These are phyloP conservation scores for Metarhizium rileyi DNA, from an alignment of 2,329 filamentous ascomycete species.

Conservation along the genomic window DNA sequence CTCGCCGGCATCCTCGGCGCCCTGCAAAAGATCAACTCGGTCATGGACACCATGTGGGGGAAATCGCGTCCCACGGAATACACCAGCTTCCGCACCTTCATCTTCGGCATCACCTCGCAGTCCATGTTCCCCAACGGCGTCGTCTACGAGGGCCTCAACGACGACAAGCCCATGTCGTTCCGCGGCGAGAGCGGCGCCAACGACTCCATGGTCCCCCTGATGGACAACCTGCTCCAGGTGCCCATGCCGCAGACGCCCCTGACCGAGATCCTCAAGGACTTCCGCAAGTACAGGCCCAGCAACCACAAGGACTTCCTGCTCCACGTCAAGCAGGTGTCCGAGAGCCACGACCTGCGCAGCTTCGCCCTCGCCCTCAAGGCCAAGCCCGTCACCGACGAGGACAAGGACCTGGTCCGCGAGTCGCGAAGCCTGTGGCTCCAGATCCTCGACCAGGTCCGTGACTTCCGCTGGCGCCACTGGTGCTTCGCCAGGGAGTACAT, in stretches of 20 bases:
- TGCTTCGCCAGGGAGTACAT: slow-evolving; percentile 81
- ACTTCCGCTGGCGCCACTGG: slow-evolving; percentile 80
- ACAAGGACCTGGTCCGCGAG: slow-evolving; percentile 38
- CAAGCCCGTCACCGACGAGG: slow-evolving; percentile 15
- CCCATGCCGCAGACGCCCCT: slow-evolving; percentile 83
- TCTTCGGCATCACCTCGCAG: slow-evolving; percentile 90
- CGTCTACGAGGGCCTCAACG: slow-evolving; percentile 74
- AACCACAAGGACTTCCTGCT: slow-evolving; percentile 81
- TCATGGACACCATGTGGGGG: slow-evolving; percentile 89
- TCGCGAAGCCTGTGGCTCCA: slow-evolving; percentile 52
- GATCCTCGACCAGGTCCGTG: slow-evolving; percentile 64
- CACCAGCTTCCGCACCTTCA: slow-evolving; percentile 88
- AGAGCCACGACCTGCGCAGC: slow-evolving; percentile 42
- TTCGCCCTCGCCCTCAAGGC: slow-evolving; percentile 39
- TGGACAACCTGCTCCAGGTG: slow-evolving; percentile 80
- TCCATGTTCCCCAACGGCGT: slow-evolving; percentile 92
- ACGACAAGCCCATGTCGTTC: slow-evolving; percentile 63
- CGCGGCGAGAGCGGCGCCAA: slow-evolving; percentile 90
- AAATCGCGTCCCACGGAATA: slow-evolving; percentile 78
- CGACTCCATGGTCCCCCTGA: slow-evolving; percentile 85
- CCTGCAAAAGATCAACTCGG: slow-evolving; percentile 56
- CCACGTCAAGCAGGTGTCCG: slow-evolving; percentile 48
- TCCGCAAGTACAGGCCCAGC: slow-evolving; percentile 78
- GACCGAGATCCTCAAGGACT: slow-evolving; percentile 79
- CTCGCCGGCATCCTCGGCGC: slow-evolving; percentile 51